Percentiles rank a stretch among this genome's conserved stretches.
phyloP scores from a whole-genome alignment of 345 rosid species.

The Boechera retrofracta region DNA sequence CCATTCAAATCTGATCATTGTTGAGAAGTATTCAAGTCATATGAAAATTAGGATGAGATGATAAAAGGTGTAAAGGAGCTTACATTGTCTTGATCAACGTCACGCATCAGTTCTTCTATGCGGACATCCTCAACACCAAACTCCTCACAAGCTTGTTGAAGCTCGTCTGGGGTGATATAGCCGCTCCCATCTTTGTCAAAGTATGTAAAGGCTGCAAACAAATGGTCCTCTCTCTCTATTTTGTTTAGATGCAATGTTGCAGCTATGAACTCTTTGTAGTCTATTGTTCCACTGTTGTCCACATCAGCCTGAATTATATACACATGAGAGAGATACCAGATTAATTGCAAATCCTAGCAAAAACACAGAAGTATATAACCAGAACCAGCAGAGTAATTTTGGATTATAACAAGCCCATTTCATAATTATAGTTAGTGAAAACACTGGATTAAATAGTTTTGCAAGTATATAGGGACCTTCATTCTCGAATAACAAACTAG shows the following conservation, averaged over 20 bases:
- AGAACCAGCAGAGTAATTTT: constrained; percentile 2
- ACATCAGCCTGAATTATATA: constrained; percentile 70
- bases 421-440: not conserved
- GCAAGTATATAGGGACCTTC: not conserved
- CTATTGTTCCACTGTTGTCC: constrained; percentile 86
- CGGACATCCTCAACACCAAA: constrained; percentile 77
- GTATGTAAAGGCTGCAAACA: constrained; percentile 81
- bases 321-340: constrained; percentile 20
- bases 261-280: constrained; percentile 84
- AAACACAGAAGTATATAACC: constrained; percentile 7
- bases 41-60: constrained; percentile 15
- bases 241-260: constrained; percentile 91
- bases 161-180: constrained; percentile 85
- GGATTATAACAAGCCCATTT: not conserved
- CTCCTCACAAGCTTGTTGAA: constrained; percentile 86
- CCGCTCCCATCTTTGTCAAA: constrained; percentile 96
- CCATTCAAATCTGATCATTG: not conserved
- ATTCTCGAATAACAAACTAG: not conserved
- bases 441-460: not conserved
- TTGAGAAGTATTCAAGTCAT: constrained; percentile 1
- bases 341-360: constrained; percentile 13
- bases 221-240: constrained; percentile 77
- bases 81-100: constrained; percentile 86
- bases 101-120: constrained; percentile 74
- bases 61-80: constrained; percentile 33